A percentile compares a stretch with the other conserved stretches of the same genome.
These are phyloP conservation scores for Sutorius australiensis DNA, from an alignment of 768 basidiomycete genomes.

Conservation along the genomic window DNA sequence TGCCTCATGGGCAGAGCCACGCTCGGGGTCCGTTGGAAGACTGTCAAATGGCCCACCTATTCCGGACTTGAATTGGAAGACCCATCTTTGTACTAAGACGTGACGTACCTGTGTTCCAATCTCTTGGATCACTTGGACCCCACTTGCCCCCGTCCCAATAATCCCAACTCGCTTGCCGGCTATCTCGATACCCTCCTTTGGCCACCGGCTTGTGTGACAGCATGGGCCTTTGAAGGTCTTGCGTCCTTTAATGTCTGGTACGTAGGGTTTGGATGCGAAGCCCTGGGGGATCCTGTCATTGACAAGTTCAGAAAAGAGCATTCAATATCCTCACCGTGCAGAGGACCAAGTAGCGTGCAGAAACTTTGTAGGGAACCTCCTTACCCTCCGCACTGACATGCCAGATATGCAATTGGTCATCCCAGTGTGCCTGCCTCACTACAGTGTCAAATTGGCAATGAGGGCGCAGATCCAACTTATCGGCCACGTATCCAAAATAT, in stretches of 20 bases:
- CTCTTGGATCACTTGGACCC: conserved; percentile 13
- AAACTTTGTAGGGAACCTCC: conserved; percentile 9
- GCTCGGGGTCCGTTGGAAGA: conserved; percentile 19
- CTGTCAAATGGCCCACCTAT: conserved; percentile 7
- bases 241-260: conserved; percentile 8
- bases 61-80: neutral
- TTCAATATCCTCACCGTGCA: conserved; percentile 6
- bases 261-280: conserved; percentile 8
- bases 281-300: conserved; percentile 3
- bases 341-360: conserved; percentile 9
- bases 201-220: conserved; percentile 13
- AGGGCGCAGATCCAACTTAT: conserved; percentile 13
- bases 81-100: no score
- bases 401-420: conserved; percentile 8
- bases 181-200: conserved; percentile 15
- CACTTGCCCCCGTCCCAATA: conserved; percentile 17
- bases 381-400: conserved; percentile 2
- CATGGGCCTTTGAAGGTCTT: conserved; percentile 8
- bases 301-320: neutral
- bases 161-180: conserved; percentile 11
- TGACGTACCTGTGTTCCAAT: conserved; percentile 11
- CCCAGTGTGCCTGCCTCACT: conserved; percentile 11
- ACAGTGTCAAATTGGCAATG: conserved; percentile 12
- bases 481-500: conserved; percentile 14
- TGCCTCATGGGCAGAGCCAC: conserved; percentile 13